Evolutionary conservation across 129 eudicot genomes (phyloP).

Genomic region (Centaurea solstitialis): DNA sequence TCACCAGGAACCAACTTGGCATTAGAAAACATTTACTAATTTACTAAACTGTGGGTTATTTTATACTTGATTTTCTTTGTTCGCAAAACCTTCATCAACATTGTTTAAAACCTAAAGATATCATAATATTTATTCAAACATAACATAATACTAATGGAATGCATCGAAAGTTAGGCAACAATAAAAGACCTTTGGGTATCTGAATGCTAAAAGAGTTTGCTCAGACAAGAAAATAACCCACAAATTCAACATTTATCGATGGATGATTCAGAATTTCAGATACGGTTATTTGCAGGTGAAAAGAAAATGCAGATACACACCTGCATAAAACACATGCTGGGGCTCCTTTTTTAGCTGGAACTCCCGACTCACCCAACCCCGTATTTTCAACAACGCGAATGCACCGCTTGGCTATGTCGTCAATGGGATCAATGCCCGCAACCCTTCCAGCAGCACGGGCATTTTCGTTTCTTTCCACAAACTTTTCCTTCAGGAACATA

Average conservation of each 20-base stretch:
- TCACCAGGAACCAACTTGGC: background rate
- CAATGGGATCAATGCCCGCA: slow-evolving; percentile 62
- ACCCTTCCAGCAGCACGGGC: slow-evolving; percentile 89
- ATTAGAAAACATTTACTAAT: no score
- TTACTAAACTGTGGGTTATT: background rate
- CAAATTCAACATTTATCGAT: background rate
- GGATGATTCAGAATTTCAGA: background rate
- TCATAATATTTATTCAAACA: background rate
- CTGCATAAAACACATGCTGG: slow-evolving; percentile 78
- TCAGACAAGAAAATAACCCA: background rate
- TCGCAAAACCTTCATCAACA: background rate
- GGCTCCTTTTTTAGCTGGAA: slow-evolving; percentile 42
- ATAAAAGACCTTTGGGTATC: background rate
- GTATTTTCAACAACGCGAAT: slow-evolving; percentile 59
- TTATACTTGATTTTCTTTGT: background rate
- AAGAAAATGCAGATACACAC: slow-evolving; percentile 25
- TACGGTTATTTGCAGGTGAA: background rate
- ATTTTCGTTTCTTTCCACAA: slow-evolving; percentile 62
- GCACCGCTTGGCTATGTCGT: slow-evolving; percentile 62
- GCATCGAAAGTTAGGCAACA: background rate
- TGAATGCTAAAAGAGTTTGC: background rate
- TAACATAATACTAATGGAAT: background rate
- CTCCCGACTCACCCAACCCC: slow-evolving; percentile 17
- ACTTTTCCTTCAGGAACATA: slow-evolving; percentile 53
- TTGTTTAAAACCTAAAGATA: no score